Evolutionary conservation across 2,329 filamentous ascomycete species (phyloP), one percentile per base, ranked within the genome.

Genomic region (Aspergillus terreus): DNA sequence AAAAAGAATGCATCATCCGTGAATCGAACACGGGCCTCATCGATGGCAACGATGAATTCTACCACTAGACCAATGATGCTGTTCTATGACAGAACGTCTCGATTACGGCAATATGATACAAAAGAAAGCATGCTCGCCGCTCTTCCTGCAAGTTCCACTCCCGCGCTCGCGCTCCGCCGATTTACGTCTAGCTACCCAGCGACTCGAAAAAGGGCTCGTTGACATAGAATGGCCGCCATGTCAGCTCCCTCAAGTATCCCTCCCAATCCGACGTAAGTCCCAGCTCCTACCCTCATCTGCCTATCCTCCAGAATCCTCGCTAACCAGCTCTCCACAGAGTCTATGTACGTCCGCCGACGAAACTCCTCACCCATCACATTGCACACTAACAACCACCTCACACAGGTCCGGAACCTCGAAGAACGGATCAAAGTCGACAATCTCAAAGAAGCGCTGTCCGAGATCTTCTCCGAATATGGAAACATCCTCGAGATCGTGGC

Each of bases 381-480:
- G 33, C 46, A 41, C 49, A 52, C 55, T 57, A 50, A 59, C 50
- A 40, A 14, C 11, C 44, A 33, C 19, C 42, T 14, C 4, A 4
- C 44, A 54, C 19, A 82, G 76, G 76, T 82, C 57, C 88, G 87
- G 64, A 96, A 96, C 70, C 84, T 99, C 53, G 90, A 96, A 74
- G 94, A 97, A 78, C 85, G 88, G 67, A 85, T 95, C 72, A 96
- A 95, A 71, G 79, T 89, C 52, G 86, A 91, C 32, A 75, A 83
- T 9, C 79, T 97, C 49, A 88, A 86, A 58, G 82, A 87, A 59
- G 82, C 88, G 0, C 80, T 99, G 14, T 76, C 74, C 19, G 84
- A 86, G 57, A 80, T 97, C 64, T 97, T 97, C 75, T 85, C 85
- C 57, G 89, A 95, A 71, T 96, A 94, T 72, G 94, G 94, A 57